phyloP scores from a whole-genome alignment of 75 land plant species.

The Picea glauca region DNA sequence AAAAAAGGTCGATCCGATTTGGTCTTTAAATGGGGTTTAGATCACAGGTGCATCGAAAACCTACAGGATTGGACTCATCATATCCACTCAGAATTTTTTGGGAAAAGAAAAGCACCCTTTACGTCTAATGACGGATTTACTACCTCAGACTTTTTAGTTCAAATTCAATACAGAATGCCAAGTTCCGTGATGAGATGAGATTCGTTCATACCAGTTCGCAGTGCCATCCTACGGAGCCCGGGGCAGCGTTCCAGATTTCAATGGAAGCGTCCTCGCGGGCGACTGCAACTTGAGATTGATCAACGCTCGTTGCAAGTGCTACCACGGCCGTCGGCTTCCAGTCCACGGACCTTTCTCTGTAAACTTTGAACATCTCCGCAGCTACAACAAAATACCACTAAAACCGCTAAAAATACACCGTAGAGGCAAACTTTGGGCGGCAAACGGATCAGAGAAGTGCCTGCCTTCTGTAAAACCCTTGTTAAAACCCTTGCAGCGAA shows the following conservation, averaged over 20 bases:
- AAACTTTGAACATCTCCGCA: too few species aligned
- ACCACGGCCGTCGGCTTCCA: conserved; percentile 89
- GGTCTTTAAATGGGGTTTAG: background rate
- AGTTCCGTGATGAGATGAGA: background rate
- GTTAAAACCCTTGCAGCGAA: too few species aligned
- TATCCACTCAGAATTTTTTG: background rate
- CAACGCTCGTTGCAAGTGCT: conserved; percentile 90
- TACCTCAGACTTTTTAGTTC: background rate
- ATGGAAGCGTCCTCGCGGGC: conserved; percentile 87
- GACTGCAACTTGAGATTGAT: conserved; percentile 83
- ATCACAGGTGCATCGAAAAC: background rate
- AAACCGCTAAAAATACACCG: too few species aligned
- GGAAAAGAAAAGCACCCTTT: background rate
- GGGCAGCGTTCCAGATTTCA: conserved; percentile 93
- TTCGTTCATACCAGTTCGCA: conserved; percentile 75
- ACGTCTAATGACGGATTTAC: background rate
- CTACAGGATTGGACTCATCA: too few species aligned
- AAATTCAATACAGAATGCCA: background rate
- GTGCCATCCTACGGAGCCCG: conserved; percentile 98
- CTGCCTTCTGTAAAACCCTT: too few species aligned
- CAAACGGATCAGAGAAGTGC: too few species aligned
- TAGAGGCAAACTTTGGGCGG: too few species aligned
- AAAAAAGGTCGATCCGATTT: background rate
- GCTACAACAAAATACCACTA: too few species aligned
- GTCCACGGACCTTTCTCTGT: conserved; percentile 37